phyloP scores from a whole-genome alignment of 208 protist species.

The Trypanosoma avium region DNA sequence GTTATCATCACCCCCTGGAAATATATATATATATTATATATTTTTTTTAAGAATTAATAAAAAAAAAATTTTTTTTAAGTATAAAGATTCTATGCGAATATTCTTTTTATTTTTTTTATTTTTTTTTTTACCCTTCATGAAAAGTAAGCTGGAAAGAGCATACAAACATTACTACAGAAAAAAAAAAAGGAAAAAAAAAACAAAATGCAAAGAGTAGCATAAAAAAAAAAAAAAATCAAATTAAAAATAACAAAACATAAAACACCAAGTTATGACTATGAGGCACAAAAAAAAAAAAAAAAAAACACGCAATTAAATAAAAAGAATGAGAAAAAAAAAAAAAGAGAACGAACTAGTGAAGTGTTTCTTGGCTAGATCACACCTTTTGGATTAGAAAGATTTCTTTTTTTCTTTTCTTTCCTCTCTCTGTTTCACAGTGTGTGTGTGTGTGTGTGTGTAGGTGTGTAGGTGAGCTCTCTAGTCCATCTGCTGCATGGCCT shows the following conservation, averaged over 20 bases:
- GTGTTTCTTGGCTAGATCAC: constrained; percentile 17
- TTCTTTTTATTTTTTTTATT: neutral
- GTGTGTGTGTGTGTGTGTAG: no score
- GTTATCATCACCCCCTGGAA: constrained; percentile 39
- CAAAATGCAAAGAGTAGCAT: neutral
- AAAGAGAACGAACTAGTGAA: constrained; percentile 27
- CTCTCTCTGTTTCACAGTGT: neutral
- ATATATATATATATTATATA: neutral
- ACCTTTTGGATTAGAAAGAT: neutral
- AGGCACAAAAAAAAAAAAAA: neutral
- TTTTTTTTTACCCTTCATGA: neutral
- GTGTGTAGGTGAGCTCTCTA: no score
- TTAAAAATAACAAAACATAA: constrained; percentile 16
- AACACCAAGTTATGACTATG: constrained; percentile 27
- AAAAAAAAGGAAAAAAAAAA: constrained; percentile 14
- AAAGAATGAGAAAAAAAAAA: constrained; percentile 23
- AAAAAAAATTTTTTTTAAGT: neutral
- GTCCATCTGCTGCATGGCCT: constrained; percentile 94
- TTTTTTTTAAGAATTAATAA: neutral
- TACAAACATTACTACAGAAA: neutral
- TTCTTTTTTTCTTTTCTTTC: neutral
- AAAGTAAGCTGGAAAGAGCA: neutral
- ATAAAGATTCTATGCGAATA: neutral
- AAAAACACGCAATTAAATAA: no score
- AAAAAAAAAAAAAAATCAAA: constrained; percentile 3